Conservation (phyloP, 2,329 filamentous ascomycete species). For the Fusarium napiforme region DNA sequence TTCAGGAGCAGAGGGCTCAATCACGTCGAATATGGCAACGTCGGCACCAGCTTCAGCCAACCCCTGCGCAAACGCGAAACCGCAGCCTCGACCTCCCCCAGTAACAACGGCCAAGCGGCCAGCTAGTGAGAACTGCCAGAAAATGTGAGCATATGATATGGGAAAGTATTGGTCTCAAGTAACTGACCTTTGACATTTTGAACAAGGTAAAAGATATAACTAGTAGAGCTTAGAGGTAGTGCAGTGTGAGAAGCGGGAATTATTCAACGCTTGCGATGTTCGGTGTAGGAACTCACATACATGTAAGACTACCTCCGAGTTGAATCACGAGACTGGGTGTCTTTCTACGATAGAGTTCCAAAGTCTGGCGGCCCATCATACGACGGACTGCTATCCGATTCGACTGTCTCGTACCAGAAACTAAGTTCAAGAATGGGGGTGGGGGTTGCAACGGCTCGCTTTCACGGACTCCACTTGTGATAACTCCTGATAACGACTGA, state of each 20-base stretch:
- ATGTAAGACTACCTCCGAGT: not conserved
- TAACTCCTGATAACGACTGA: not conserved
- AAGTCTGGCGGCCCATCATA: not conserved
- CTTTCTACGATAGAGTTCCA: not conserved
- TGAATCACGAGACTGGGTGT: not conserved
- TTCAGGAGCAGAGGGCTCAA: constrained; percentile 58
- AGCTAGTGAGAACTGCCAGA: constrained; percentile 56
- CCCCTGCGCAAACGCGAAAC: constrained; percentile 66
- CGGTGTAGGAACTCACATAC: not conserved
- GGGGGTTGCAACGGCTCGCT: not conserved
- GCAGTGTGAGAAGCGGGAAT: too few relatives aligned
- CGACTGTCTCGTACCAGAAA: not conserved
- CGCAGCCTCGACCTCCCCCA: constrained; percentile 70
- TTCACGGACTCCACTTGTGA: not conserved
- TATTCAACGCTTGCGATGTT: not conserved
- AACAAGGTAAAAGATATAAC: not conserved
- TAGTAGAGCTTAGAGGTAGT: too few relatives aligned
- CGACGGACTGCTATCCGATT: not conserved
- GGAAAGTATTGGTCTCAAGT: not conserved
- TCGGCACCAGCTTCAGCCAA: constrained; percentile 68
- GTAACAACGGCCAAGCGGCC: constrained; percentile 57
- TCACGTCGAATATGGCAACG: constrained; percentile 69
- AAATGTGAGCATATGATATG: not conserved
- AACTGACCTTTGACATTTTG: constrained; percentile 2
- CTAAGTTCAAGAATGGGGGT: not conserved